Evolutionary conservation across 1,139 yeast genomes (phyloP), one percentile per base, ranked within the genome.

Genomic region (Blastobotrys malaysiensis): DNA sequence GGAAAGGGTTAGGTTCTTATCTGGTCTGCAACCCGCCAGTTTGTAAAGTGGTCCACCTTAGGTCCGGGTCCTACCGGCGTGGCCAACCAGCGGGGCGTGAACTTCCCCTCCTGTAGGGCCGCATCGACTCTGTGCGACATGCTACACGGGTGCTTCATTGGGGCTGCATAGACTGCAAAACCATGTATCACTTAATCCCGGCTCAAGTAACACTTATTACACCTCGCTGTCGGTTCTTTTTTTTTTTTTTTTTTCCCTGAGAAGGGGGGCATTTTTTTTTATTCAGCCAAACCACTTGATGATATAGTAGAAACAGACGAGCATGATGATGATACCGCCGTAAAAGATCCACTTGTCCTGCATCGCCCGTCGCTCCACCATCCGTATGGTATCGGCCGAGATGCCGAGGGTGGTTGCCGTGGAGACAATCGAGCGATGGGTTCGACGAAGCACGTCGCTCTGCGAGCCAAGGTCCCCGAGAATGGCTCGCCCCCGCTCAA

Each of bases 311-410:
- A 91, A 88, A 24, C 82, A 72, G 14, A 85, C 75, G 56, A 91
- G 66, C 74, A 88, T 79, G 31, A 85, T 60, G 1, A 80, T 55
- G 4, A 88, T 81, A 27, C 91, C 89, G 19, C 84, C 83, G 78
- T 88, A 90, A 68, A 93, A 95, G 44, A 93, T 74, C 79, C 90
- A 81, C 68, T 90, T 90, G 69, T 93, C 99, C 69, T 88, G 88
- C 62, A 80, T 81, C n/a, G 96, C 95, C 55, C 96, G 80, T 61
- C 82, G 80, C 69, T 90, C 95, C 48, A 93, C 86, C 58, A 81
- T 78, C 55, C 88, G 75, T 50, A 93, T 90, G 1, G 99, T 93
- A 7, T 87, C 87, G 61, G 82, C 85, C 49, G 96, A 87, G 2
- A 93, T 86, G 2, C 98, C 98, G 58, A 93, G 76, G 0, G 96